A percentile compares a stretch with the other conserved stretches of the same genome.
Evolutionary conservation across 164 flowering plant species (phyloP).

Genomic region (Berberis thunbergii): DNA sequence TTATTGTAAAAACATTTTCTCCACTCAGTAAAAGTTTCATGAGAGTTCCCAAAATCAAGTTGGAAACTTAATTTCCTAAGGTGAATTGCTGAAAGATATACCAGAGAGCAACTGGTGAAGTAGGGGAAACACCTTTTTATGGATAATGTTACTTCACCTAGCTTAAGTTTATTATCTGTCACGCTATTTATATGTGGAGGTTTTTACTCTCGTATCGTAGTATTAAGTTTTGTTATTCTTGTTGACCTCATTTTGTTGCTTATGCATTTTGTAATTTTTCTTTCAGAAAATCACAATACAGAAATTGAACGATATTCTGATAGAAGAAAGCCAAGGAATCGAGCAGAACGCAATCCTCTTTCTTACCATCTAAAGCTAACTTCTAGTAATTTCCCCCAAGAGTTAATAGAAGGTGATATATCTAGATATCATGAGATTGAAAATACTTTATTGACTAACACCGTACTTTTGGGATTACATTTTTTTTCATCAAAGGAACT

Average conservation of each 20-base stretch:
- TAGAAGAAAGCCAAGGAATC: slow-evolving; percentile 14
- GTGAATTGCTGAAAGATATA: too few relatives aligned
- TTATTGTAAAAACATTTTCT: too few relatives aligned
- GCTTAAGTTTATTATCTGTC: too few relatives aligned
- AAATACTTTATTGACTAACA: background rate
- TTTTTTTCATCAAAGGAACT: background rate
- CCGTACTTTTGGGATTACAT: background rate
- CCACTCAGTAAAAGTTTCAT: too few relatives aligned
- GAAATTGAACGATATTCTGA: slow-evolving; percentile 39
- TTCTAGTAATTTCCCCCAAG: slow-evolving; percentile 23
- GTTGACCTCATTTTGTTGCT: background rate
- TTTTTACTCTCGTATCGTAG: background rate
- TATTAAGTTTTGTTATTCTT: background rate
- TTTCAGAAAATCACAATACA: slow-evolving; percentile 17
- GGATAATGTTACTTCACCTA: too few relatives aligned
- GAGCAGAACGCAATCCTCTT: slow-evolving; percentile 17
- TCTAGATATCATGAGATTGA: background rate
- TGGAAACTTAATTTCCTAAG: too few relatives aligned
- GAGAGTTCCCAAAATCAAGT: too few relatives aligned
- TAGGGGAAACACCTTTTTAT: too few relatives aligned
- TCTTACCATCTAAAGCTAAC: slow-evolving; percentile 18
- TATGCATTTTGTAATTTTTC: slow-evolving; percentile 4
- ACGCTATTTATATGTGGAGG: background rate
- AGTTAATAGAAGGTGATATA: slow-evolving; percentile 27
- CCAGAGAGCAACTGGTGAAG: too few relatives aligned